Percentiles rank a stretch among this genome's conserved stretches.
phyloP scores from a whole-genome alignment of 2,329 filamentous ascomycete genomes.

The Fusarium chlamydosporum region DNA sequence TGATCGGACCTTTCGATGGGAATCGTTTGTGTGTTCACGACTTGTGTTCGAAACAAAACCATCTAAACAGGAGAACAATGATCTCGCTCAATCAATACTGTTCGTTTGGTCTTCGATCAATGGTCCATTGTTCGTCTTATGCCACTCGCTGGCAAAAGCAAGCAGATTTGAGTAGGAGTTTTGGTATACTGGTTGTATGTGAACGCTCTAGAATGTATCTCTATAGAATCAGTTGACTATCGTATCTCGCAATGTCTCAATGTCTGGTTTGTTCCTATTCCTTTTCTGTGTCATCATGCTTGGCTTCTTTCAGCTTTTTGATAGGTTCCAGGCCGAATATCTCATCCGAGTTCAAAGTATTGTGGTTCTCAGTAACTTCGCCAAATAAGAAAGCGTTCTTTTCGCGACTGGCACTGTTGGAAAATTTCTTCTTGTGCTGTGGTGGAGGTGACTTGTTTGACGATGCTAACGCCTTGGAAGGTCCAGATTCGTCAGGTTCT shows the following conservation, averaged over 20 bases:
- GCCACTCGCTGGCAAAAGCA: not conserved
- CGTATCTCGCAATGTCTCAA: not conserved
- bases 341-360: conserved; percentile 61
- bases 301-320: conserved; percentile 46
- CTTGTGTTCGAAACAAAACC: not conserved
- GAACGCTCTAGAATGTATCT: conserved; percentile 6
- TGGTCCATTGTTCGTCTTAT: not conserved
- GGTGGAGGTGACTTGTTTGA: conserved; percentile 52
- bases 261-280: conserved; percentile 5
- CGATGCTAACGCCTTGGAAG: conserved; percentile 43
- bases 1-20: not conserved
- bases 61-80: not conserved
- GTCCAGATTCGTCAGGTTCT: conserved; percentile 64
- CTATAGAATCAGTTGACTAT: conserved; percentile 4
- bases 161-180: not conserved
- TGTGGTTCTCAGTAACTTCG: conserved; percentile 60
- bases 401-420: conserved; percentile 64
- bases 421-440: conserved; percentile 59
- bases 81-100: not conserved
- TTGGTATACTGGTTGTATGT: not conserved
- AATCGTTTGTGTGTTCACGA: not conserved
- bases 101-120: not conserved
- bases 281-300: conserved; percentile 9
- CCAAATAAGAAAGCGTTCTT: conserved; percentile 73
- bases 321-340: conserved; percentile 71